Evolutionary conservation across 1,139 yeast genomes (phyloP).

Genomic region (Diutina sp.): DNA sequence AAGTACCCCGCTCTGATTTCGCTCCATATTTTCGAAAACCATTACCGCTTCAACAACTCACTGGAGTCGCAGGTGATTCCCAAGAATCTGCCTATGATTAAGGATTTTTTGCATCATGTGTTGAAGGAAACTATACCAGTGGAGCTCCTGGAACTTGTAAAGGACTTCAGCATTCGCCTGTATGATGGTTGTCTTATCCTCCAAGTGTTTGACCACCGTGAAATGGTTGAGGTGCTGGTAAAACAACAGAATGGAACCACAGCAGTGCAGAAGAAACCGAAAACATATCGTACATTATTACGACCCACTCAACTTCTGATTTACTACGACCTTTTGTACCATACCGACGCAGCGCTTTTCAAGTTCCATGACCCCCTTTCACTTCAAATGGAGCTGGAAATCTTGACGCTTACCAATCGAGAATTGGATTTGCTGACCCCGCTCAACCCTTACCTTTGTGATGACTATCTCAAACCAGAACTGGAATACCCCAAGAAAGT

Average conservation of each 20-base stretch:
- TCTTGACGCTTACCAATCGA: conserved; percentile 64
- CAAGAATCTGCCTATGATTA: conserved; percentile 66
- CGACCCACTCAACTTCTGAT: conserved; percentile 72
- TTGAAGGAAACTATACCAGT: conserved; percentile 78
- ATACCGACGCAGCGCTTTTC: conserved; percentile 66
- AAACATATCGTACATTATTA: conserved; percentile 62
- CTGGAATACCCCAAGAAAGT: conserved; percentile 32
- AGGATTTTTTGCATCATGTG: conserved; percentile 67
- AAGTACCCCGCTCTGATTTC: conserved; percentile 73
- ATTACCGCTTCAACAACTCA: conserved; percentile 63
- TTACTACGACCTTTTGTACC: conserved; percentile 75
- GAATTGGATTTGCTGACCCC: conserved; percentile 67
- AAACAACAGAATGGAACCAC: not conserved
- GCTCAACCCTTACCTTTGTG: conserved; percentile 46
- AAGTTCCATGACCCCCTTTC: conserved; percentile 71
- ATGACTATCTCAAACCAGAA: conserved; percentile 33
- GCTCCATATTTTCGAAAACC: conserved; percentile 83
- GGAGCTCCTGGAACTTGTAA: conserved; percentile 76
- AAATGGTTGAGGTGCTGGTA: conserved; percentile 5
- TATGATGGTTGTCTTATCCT: conserved; percentile 86
- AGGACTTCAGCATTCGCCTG: conserved; percentile 71
- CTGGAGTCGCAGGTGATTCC: conserved; percentile 72
- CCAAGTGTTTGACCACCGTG: conserved; percentile 67
- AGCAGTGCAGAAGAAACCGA: conserved; percentile 29
- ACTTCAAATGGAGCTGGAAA: conserved; percentile 71